These are phyloP conservation scores for Dryadomyces quercivorus DNA, from an alignment of 2,329 filamentous ascomycete species.

Conservation along the genomic window DNA sequence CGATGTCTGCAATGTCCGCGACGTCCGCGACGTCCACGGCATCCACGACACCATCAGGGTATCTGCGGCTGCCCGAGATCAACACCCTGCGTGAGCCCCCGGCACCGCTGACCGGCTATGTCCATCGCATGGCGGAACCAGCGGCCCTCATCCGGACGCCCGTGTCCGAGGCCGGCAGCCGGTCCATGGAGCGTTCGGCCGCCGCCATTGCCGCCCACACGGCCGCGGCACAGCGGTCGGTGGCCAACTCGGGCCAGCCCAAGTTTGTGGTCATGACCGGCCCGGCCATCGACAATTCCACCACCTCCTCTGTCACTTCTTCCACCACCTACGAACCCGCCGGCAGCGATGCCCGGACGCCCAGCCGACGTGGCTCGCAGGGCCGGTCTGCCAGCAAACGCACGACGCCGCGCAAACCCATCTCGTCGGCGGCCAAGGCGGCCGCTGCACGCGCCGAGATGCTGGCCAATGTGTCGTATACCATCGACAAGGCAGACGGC, in stretches of 20 bases:
- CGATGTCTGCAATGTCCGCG: too few relatives aligned
- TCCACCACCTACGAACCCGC: too few relatives aligned
- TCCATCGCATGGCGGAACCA: neutral
- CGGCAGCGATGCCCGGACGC: too few relatives aligned
- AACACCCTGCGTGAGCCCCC: neutral
- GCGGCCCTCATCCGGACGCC: too few relatives aligned
- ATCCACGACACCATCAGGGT: neutral
- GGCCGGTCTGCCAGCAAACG: too few relatives aligned
- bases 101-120: neutral
- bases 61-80: neutral
- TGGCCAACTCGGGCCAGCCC: neutral
- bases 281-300: neutral
- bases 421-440: neutral
- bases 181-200: neutral
- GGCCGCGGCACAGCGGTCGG: neutral
- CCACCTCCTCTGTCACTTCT: neutral
- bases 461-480: constrained; percentile 3
- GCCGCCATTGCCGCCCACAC: constrained; percentile 2
- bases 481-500: constrained; percentile 2
- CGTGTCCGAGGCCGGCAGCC: neutral
- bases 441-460: neutral
- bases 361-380: too few relatives aligned
- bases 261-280: constrained; percentile 4
- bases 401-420: neutral
- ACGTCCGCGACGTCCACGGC: neutral